phyloP scores from a whole-genome alignment of 2,329 filamentous ascomycete genomes.

The Cordyceps tenuipes region DNA sequence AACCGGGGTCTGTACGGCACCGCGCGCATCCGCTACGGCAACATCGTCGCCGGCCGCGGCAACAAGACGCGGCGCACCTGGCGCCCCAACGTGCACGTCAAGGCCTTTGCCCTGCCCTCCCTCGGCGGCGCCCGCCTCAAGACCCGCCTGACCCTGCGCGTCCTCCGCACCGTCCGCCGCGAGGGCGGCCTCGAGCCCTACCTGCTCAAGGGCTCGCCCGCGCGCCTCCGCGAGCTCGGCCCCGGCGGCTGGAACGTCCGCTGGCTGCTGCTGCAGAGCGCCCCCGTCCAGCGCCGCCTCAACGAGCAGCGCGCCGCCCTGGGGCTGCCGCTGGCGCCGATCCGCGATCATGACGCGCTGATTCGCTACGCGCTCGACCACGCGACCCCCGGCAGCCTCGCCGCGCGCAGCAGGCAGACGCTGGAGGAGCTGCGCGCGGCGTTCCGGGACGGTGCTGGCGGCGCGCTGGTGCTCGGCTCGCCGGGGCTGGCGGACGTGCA shows the following conservation, averaged over 20 bases:
- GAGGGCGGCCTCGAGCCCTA: conserved; percentile 88
- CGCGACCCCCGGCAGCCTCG: conserved; percentile 33
- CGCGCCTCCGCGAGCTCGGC: conserved; percentile 76
- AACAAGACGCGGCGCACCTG: conserved; percentile 66
- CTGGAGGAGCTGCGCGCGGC: conserved; percentile 32
- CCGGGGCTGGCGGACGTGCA: conserved; percentile 15
- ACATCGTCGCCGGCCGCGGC: conserved; percentile 64
- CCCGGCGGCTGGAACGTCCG: conserved; percentile 83
- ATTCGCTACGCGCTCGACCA: conserved; percentile 34
- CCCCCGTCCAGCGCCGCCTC: conserved; percentile 56
- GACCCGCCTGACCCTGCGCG: conserved; percentile 60
- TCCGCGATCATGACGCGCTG: conserved; percentile 23
- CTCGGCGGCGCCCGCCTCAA: conserved; percentile 53
- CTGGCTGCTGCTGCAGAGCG: conserved; percentile 81
- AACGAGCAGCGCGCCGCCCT: conserved; percentile 54
- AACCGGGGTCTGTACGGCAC: conserved; percentile 66
- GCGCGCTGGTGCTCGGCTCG: conserved; percentile 35
- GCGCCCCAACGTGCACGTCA: conserved; percentile 65
- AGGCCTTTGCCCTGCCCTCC: conserved; percentile 56
- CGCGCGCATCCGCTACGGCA: conserved; percentile 67
- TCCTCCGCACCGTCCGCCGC: conserved; percentile 69
- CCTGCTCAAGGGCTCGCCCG: conserved; percentile 69
- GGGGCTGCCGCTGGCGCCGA: conserved; percentile 29
- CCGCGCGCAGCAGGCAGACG: conserved; percentile 27
- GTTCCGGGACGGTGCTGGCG: conserved; percentile 18